Conservation (phyloP, 2,329 filamentous ascomycete species). For the Aspergillus neoniger region DNA sequence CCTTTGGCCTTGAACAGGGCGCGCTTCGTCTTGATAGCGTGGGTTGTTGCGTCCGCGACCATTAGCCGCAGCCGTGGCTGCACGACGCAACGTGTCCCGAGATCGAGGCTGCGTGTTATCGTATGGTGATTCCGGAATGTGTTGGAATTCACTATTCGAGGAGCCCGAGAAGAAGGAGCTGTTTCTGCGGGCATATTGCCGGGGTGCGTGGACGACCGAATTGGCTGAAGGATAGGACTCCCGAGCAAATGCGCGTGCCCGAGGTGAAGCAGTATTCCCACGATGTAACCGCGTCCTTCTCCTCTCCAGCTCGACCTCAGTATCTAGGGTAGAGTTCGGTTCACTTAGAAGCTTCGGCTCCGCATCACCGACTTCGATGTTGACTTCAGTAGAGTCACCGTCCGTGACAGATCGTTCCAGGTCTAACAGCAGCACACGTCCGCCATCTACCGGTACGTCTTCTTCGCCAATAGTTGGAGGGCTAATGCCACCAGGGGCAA, state of each 20-base stretch:
- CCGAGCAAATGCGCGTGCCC: slow-evolving; percentile 22
- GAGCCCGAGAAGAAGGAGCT: slow-evolving; percentile 31
- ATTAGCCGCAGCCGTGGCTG: slow-evolving; percentile 71
- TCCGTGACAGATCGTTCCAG: slow-evolving; percentile 66
- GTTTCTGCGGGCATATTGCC: slow-evolving; percentile 25
- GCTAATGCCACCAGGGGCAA: slow-evolving; percentile 68
- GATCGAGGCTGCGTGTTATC: slow-evolving; percentile 72
- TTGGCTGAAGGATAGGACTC: slow-evolving; percentile 29
- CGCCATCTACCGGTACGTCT: slow-evolving; percentile 75
- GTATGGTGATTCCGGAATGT: slow-evolving; percentile 70
- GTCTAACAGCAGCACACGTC: slow-evolving; percentile 71
- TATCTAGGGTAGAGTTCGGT: slow-evolving; percentile 71
- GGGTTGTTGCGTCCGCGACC: slow-evolving; percentile 68
- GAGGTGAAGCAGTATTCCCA: slow-evolving; percentile 47
- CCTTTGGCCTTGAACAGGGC: slow-evolving; percentile 46
- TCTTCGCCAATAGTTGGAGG: slow-evolving; percentile 67
- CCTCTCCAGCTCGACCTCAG: slow-evolving; percentile 76
- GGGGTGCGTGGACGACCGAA: slow-evolving; percentile 17
- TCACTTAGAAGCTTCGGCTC: slow-evolving; percentile 71
- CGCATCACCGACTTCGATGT: slow-evolving; percentile 72
- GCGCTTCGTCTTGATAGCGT: slow-evolving; percentile 35
- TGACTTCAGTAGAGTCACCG: slow-evolving; percentile 60
- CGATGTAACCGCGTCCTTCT: slow-evolving; percentile 69
- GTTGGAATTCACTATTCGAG: slow-evolving; percentile 44
- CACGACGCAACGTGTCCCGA: slow-evolving; percentile 68